Percentiles rank a stretch among this genome's conserved stretches.
phyloP scores from a whole-genome alignment of 31 red algal species.

The Asparagopsis taxiformis region DNA sequence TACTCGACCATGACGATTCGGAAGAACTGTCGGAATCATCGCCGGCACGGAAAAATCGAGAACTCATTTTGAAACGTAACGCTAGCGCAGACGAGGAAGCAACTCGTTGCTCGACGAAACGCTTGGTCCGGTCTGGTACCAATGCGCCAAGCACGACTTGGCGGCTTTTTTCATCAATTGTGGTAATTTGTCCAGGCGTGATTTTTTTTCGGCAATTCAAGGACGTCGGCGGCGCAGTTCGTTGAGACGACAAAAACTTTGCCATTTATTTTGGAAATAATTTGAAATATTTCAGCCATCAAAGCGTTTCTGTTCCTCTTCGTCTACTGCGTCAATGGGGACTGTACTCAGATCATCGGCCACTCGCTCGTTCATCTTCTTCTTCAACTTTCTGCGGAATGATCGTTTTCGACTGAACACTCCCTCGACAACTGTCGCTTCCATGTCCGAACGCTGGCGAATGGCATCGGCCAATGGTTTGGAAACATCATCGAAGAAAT shows the following conservation, averaged over 20 bases:
- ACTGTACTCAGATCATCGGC: constrained; percentile 16
- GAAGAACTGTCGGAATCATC: constrained; percentile 62
- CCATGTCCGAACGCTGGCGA: constrained; percentile 24
- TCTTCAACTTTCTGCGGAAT: constrained; percentile 67
- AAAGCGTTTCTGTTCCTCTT: constrained; percentile 38
- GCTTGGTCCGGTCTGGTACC: too few species aligned
- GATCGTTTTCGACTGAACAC: constrained; percentile 72
- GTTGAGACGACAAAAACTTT: neutral
- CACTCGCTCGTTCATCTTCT: constrained; percentile 4
- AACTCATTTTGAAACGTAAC: constrained; percentile 17
- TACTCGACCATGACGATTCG: constrained; percentile 46
- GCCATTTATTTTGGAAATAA: too few species aligned
- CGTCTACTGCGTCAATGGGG: constrained; percentile 56
- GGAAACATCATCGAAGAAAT: constrained; percentile 60
- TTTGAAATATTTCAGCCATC: constrained; percentile 13
- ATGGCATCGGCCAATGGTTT: constrained; percentile 63
- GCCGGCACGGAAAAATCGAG: constrained; percentile 63
- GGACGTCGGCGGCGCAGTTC: too few species aligned
- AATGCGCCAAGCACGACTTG: too few species aligned
- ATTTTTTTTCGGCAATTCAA: too few species aligned
- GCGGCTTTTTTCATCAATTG: too few species aligned
- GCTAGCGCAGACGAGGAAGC: neutral
- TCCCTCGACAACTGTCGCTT: constrained; percentile 60
- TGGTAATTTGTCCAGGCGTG: too few species aligned
- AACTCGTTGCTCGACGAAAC: too few species aligned